Evolutionary conservation across 495 filamentous ascomycete species (phyloP), one percentile per base, ranked within the genome.

Genomic region (Penicillium robsamsonii): DNA sequence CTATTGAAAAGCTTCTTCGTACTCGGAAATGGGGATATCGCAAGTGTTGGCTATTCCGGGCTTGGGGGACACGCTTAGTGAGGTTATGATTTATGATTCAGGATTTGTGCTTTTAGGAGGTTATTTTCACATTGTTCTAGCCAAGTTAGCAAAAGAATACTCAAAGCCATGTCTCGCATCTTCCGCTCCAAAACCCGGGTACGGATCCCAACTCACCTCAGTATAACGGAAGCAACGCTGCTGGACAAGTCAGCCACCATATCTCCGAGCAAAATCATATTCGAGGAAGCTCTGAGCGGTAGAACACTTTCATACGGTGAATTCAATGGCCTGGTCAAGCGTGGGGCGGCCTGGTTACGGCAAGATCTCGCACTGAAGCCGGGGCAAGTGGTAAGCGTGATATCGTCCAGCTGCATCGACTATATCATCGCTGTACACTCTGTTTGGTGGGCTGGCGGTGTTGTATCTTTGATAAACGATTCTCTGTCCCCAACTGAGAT

Each of bases 381-480:
- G 1, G 41, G 41, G 9, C 20, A 43, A 13, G 10, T 24, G 4
- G 41, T 43, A 11, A 43, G 18, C 10, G 41, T 43, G 18, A 43
- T 43, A 43, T 43, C 41, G 18, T 58, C 55, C 25, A 43, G 37
- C 17, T 43, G 37, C 17, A 53, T 53, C 27, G 50, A 53, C 12
- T 53, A 53, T 33, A 45, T 53, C n/a, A 38, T 76, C 4, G 67
- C 90, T 43, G 85, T 74, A 61, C 88, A 88, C 77, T 91, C 89
- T 17, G 72, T 77, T n/a, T 81, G 84, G 56, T 93, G 87, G 84
- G 84, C 88, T 0, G 90, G 89, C 44, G 90, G 87, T 17, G 72
- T 83, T 45, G 65, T 87, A 20, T 86, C 83, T n/a, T 85, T 90
- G 0, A 89, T 89, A 12, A 94, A 93, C 66, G 89, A 90, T 30